Percentiles rank a stretch among this genome's conserved stretches.
These are phyloP conservation scores for Ceriops tagal DNA, from an alignment of 345 rosid species.

Conservation along the genomic window DNA sequence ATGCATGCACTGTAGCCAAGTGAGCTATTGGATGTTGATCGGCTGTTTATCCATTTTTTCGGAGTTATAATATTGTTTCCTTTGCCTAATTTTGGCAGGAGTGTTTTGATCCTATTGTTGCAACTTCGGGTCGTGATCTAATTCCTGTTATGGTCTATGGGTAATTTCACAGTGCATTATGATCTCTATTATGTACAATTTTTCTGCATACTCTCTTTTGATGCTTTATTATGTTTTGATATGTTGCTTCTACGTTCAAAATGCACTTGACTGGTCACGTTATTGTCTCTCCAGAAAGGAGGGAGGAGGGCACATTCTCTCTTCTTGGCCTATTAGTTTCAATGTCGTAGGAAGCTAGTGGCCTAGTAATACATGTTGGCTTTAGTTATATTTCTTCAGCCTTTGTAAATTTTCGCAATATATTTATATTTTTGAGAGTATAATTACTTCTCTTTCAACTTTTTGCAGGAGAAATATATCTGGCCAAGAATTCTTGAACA, in stretches of 20 bases:
- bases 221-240: background rate
- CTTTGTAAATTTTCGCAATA: background rate
- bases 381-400: background rate
- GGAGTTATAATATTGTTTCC: background rate
- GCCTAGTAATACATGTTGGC: background rate
- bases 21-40: no score
- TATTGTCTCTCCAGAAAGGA: no score
- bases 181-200: background rate
- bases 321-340: no score
- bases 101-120: slow-evolving; percentile 92
- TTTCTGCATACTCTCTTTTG: slow-evolving; percentile 1
- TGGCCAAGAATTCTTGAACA: slow-evolving; percentile 97
- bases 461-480: slow-evolving; percentile 83
- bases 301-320: no score
- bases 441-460: slow-evolving; percentile 11
- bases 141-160: slow-evolving; percentile 98
- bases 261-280: no score
- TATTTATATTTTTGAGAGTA: background rate
- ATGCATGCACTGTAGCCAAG: no score
- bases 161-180: slow-evolving; percentile 34
- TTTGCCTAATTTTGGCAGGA: slow-evolving; percentile 53
- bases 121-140: slow-evolving; percentile 88
- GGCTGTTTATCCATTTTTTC: background rate
- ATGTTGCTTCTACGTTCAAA: background rate
- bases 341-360: no score